Evolutionary conservation across 495 filamentous ascomycete genomes (phyloP), one percentile per base, ranked within the genome.

Genomic region (Hyaloscypha variabilis): DNA sequence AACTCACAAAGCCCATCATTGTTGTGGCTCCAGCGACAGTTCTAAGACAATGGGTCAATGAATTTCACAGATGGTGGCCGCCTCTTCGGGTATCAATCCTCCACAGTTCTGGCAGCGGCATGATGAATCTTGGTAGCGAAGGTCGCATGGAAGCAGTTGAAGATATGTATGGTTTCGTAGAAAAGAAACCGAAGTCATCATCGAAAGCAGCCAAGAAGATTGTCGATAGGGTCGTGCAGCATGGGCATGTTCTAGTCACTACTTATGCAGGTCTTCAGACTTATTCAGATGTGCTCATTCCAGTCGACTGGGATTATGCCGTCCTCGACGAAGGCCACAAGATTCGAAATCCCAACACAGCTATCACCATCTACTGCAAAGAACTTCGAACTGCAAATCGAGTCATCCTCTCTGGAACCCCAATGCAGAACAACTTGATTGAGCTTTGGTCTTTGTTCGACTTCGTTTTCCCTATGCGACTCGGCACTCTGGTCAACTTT

Each of bases 1-100:
- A 87, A 72, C 81, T 97, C 53, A 85, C 83, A 11, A 93, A 92
- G 67, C 95, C 95, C 1, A 84, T 92, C 36, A 88, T 99, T 65
- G 84, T 99, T 29, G 92, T 97, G 13, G 92, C 91, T 61, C 95
- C 95, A 1, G 95, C 94, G 24, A 97, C 95, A 1, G 90, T 98
- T 14, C 86, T 99, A 79, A 91, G 90, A 64, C 94, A 98, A 72
- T 99, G 95, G 95, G 95, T 97, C 11, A 95, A 96, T 65, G 95
- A 99, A 71, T 97, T 99, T 69, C 95, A 98, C 75, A 86, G 88
- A 26, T 99, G 95, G 95, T 98, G 95, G 95, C 95, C 95, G 19
- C 88, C 95, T 23, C 82, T 99, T 29, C 88, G 95, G 24, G 95
- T 98, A 1, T 96, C 93, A 0, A 98, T 98, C 66, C 77, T 99